Percentiles rank a stretch among this genome's conserved stretches.
These are phyloP conservation scores for Blastobotrys proliferans DNA, from an alignment of 1,139 yeast species.

Conservation along the genomic window DNA sequence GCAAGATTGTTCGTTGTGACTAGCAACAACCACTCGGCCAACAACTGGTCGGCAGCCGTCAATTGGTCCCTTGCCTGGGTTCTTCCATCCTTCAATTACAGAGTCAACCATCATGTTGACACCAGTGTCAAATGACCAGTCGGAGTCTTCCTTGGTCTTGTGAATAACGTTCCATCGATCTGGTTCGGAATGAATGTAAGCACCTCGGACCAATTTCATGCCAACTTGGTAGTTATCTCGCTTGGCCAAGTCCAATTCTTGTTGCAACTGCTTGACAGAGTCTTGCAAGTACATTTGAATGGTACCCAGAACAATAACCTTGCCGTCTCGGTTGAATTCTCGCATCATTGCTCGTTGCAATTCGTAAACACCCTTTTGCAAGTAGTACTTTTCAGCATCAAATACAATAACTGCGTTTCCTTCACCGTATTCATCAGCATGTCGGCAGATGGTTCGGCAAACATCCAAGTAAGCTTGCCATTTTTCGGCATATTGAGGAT, in stretches of 20 bases:
- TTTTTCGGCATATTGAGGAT: constrained; percentile 47
- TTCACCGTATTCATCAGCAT: constrained; percentile 65
- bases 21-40: constrained; percentile 88
- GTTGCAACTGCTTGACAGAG: constrained; percentile 55
- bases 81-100: constrained; percentile 47
- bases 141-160: constrained; percentile 73
- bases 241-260: constrained; percentile 63
- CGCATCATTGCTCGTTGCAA: constrained; percentile 79
- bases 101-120: constrained; percentile 60
- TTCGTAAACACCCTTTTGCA: constrained; percentile 89
- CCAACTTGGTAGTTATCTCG: constrained; percentile 67
- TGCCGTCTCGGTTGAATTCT: constrained; percentile 61
- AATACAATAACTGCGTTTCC: constrained; percentile 84
- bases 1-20: constrained; percentile 83
- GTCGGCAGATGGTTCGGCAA: constrained; percentile 57
- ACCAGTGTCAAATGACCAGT: constrained; percentile 68
- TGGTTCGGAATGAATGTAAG: constrained; percentile 88
- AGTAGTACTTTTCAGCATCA: constrained; percentile 87
- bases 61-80: constrained; percentile 32
- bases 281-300: constrained; percentile 87
- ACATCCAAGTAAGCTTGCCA: constrained; percentile 63
- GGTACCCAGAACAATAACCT: constrained; percentile 78
- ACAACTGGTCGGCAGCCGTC: constrained; percentile 37
- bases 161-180: constrained; percentile 65
- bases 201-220: constrained; percentile 94